These are phyloP conservation scores for Salvia splendens DNA, from an alignment of 257 asterid genomes.

Conservation along the genomic window DNA sequence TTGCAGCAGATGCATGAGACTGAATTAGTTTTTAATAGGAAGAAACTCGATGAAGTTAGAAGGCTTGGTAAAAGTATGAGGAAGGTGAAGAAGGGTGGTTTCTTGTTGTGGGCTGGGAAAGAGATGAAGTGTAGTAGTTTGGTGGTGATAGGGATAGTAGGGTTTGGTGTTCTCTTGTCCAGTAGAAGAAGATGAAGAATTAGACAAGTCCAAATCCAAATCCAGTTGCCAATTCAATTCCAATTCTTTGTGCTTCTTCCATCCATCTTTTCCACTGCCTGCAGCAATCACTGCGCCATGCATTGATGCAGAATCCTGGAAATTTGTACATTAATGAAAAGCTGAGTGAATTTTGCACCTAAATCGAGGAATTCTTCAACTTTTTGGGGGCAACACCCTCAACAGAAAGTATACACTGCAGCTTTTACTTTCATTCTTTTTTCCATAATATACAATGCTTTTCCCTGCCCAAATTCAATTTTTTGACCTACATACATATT, in stretches of 20 bases:
- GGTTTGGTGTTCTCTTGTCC: conserved; percentile 23
- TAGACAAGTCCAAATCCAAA: conserved; percentile 28
- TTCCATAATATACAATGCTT: conserved; percentile 43
- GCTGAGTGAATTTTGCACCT: conserved; percentile 38
- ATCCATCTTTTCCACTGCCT: conserved; percentile 22
- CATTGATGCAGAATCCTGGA: conserved; percentile 58
- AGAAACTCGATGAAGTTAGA: conserved; percentile 57
- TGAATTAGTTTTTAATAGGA: conserved; percentile 38
- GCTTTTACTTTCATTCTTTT: conserved; percentile 34
- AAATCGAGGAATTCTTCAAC: conserved; percentile 46
- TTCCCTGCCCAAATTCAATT: background rate
- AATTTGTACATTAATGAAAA: conserved; percentile 33
- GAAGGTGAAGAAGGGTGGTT: no score
- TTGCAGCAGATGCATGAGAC: background rate
- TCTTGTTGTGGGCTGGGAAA: conserved; percentile 38
- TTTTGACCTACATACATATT: conserved; percentile 31
- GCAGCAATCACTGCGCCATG: conserved; percentile 46
- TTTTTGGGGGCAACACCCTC: background rate
- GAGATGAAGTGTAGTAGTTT: conserved; percentile 51
- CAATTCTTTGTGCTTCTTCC: conserved; percentile 27
- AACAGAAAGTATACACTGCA: conserved; percentile 38
- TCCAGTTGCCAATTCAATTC: background rate
- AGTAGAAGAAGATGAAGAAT: no score
- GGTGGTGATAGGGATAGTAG: conserved; percentile 17
- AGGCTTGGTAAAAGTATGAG: conserved; percentile 16